Base-by-base conservation (phyloP, 805 yeast genomes). In the Candida glaebosa region DNA sequence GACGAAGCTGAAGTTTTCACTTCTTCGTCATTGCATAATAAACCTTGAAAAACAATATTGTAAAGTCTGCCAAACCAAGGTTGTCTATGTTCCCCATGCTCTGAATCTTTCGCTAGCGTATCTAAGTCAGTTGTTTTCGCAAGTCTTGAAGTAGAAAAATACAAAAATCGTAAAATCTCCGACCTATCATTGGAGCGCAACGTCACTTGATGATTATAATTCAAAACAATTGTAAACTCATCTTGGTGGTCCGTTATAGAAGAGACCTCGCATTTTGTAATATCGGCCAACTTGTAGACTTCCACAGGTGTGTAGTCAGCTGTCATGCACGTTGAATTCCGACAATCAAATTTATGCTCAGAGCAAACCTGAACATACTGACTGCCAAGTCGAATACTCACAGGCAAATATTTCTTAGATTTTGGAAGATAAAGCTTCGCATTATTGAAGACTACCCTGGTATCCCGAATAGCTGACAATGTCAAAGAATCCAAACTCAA, bases 141-240 rank as follows among this genome's bases (percentile, higher is more conserved):
- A 18, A 68, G 61, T 53, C 78, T 71, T 15, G 80, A 79, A 41
- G 82, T 79, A 0, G 88, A 76, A 51, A 82, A 83, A 50, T 83
- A 82, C 31, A 85, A 58, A 46, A 84, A 76, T 49, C 89, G 69
- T 61, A 85, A 73, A n/a, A 85, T 82, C 50, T 84, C 91, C 54
- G 50, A 65, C 41, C 71, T 49, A 37, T 67, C 72, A 3, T 57
- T 50, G 1, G 73, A 63, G 28, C 60, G 53, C 17, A 69, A 48
- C 2, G 61, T 60, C 2, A 66, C 50, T 17, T 52, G 60, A 24
- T 50, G 46, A 17, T 58, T 59, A 34, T 49, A 47, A 38, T 51
- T 56, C 39, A 68, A 55, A 31, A 48, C 54, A 3, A 70, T 54
- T 1, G 70, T 60, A 40, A 70, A 69, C 44, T 69, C 74, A 42